These are phyloP conservation scores for Leishmania lainsoni DNA, from an alignment of 208 protist species.

Conservation along the genomic window DNA sequence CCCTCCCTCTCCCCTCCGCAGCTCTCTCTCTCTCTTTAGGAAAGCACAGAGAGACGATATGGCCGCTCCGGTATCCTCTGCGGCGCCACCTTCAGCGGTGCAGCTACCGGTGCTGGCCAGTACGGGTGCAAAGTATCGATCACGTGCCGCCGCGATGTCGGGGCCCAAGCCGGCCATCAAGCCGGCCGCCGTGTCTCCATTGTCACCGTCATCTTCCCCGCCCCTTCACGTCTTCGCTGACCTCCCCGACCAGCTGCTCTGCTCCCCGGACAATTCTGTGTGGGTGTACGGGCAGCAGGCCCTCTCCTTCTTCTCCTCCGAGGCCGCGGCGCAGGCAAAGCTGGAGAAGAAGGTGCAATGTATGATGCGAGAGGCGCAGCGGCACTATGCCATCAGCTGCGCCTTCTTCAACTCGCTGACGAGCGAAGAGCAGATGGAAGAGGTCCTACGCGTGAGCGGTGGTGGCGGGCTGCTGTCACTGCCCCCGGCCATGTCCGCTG, in stretches of 20 bases:
- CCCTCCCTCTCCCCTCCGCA: too few relatives aligned
- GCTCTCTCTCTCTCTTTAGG: not conserved
- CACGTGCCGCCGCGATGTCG: not conserved
- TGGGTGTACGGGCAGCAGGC: conserved; percentile 68
- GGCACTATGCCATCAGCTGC: conserved; percentile 33
- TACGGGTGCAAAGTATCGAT: not conserved
- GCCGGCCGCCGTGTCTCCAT: not conserved
- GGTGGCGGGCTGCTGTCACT: not conserved
- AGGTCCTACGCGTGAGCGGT: conserved; percentile 34
- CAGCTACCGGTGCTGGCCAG: not conserved
- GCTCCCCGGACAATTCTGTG: conserved; percentile 64
- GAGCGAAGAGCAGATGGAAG: conserved; percentile 28
- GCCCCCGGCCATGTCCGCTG: not conserved
- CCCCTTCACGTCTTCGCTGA: conserved; percentile 55
- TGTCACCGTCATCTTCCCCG: not conserved
- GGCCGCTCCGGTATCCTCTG: not conserved
- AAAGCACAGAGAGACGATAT: not conserved
- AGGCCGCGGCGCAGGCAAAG: conserved; percentile 40
- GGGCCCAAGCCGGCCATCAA: not conserved
- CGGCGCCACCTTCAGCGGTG: not conserved
- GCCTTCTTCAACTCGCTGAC: conserved; percentile 26
- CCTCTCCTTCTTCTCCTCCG: conserved; percentile 48
- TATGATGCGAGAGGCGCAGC: conserved; percentile 48
- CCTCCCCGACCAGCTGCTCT: conserved; percentile 61
- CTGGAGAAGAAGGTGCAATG: conserved; percentile 35